These are phyloP conservation scores for Amanita fuliginea DNA, from an alignment of 768 basidiomycete genomes.

Conservation along the genomic window DNA sequence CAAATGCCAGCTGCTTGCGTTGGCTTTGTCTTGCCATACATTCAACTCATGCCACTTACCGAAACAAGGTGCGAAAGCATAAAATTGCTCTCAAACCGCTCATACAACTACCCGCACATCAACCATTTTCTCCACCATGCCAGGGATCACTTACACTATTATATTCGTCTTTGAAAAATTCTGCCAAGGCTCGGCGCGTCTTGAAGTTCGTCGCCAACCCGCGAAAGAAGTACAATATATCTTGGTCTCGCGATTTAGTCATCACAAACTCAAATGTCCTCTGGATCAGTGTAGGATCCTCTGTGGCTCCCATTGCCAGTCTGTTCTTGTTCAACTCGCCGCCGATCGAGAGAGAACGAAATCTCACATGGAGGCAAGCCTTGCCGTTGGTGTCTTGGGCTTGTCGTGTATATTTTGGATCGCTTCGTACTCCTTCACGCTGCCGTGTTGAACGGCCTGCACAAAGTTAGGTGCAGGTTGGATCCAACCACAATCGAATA, in stretches of 20 bases:
- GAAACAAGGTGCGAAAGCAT: conserved; percentile 40
- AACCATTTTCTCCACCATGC: not conserved
- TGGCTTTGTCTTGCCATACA: not conserved
- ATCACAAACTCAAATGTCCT: conserved; percentile 55
- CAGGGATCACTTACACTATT: conserved; percentile 33
- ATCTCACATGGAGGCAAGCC: conserved; percentile 59
- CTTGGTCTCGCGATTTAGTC: conserved; percentile 44
- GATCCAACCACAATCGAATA: conserved; percentile 6
- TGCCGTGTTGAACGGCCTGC: conserved; percentile 67
- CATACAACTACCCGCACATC: conserved; percentile 33
- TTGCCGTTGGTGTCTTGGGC: conserved; percentile 63
- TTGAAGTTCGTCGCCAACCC: conserved; percentile 46
- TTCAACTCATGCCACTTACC: conserved; percentile 25
- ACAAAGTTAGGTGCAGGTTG: not conserved
- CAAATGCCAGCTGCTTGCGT: conserved; percentile 21
- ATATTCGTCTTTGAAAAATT: conserved; percentile 65
- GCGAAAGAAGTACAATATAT: conserved; percentile 52
- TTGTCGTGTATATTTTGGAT: conserved; percentile 59
- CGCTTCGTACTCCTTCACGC: conserved; percentile 63
- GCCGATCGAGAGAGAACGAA: not conserved
- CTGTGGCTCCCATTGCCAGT: conserved; percentile 50
- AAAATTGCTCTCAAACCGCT: conserved; percentile 64
- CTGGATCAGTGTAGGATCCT: conserved; percentile 43
- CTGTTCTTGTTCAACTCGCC: conserved; percentile 21
- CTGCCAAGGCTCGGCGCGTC: conserved; percentile 39